A percentile compares a stretch with the other conserved stretches of the same genome.
Conservation (phyloP, 257 asterid species). For the Lavandula angustifolia region DNA sequence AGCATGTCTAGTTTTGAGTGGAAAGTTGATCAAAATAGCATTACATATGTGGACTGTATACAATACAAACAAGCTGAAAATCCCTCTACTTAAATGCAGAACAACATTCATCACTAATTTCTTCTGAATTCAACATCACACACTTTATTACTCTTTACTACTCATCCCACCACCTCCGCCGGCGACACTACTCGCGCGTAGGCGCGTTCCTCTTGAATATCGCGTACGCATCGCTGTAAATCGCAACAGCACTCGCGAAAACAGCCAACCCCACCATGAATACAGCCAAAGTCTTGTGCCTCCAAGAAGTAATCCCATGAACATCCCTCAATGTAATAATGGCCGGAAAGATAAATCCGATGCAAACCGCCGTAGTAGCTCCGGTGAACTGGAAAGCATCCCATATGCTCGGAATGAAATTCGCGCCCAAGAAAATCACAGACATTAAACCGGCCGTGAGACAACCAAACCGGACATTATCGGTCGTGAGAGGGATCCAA, state of each 20-base stretch:
- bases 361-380: slow-evolving; percentile 51
- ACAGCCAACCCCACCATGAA: slow-evolving; percentile 57
- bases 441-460: slow-evolving; percentile 39
- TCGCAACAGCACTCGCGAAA: slow-evolving; percentile 49
- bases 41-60: no score
- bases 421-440: slow-evolving; percentile 48
- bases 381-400: slow-evolving; percentile 61
- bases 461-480: slow-evolving; percentile 35
- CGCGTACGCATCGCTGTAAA: slow-evolving; percentile 47
- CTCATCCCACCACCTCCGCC: neutral
- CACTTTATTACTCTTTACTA: slow-evolving; percentile 1
- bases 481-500: slow-evolving; percentile 31
- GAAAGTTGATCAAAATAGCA: no score
- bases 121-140: slow-evolving; percentile 8
- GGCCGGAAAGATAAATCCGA: slow-evolving; percentile 54
- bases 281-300: slow-evolving; percentile 44
- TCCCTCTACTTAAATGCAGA: no score
- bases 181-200: slow-evolving; percentile 21
- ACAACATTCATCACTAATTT: no score
- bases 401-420: slow-evolving; percentile 61
- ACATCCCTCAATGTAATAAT: slow-evolving; percentile 51
- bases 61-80: no score
- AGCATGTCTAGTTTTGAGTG: no score
- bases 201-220: slow-evolving; percentile 36
- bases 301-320: slow-evolving; percentile 40